A percentile compares a stretch with the other conserved stretches of the same genome.
These are phyloP conservation scores for Vinca minor DNA, from an alignment of 257 asterid species.

Conservation along the genomic window DNA sequence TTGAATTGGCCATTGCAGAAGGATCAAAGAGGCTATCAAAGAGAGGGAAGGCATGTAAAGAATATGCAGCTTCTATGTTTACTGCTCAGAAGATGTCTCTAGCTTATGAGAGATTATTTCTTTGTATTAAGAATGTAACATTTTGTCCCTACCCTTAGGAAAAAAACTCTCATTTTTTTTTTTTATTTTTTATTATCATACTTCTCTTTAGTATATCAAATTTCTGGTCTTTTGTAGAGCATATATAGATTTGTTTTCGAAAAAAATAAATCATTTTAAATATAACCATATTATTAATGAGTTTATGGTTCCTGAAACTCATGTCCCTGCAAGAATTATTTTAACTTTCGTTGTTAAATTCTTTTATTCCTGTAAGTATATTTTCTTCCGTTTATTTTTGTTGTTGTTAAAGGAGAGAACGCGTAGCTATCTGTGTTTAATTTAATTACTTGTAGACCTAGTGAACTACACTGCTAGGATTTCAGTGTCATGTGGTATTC, in stretches of 20 bases:
- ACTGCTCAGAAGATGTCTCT: slow-evolving; percentile 81
- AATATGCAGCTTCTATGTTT: slow-evolving; percentile 71
- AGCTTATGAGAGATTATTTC: slow-evolving; percentile 85
- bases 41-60: slow-evolving; percentile 72
- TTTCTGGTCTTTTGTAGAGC: background rate
- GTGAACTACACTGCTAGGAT: no score
- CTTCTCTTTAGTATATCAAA: background rate
- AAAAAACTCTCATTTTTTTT: background rate
- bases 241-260: background rate
- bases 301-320: background rate
- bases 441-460: no score
- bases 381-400: no score
- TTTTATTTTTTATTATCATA: no score
- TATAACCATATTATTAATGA: background rate
- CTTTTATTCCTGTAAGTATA: background rate
- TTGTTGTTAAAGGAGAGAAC: no score
- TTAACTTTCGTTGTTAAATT: background rate
- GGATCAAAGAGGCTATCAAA: slow-evolving; percentile 50
- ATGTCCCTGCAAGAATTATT: background rate
- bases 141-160: slow-evolving; percentile 52
- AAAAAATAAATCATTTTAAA: background rate
- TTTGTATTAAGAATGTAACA: slow-evolving; percentile 65
- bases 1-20: slow-evolving; percentile 56
- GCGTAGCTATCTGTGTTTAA: no score
- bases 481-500: no score